phyloP scores from a whole-genome alignment of 2,329 filamentous ascomycete species.

The Clonostachys rosea region DNA sequence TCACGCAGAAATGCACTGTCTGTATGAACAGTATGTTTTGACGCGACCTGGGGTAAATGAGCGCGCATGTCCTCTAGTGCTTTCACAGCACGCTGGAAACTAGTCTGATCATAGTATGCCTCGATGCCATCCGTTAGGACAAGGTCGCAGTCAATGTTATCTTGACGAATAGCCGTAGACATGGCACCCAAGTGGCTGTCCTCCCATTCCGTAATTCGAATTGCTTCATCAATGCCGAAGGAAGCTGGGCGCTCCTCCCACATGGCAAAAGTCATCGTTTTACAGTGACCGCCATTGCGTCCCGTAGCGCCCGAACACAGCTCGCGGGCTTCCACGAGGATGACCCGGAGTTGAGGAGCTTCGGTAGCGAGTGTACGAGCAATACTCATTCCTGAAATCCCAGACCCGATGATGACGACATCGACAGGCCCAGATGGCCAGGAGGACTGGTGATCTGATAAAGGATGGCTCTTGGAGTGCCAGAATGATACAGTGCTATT shows the following conservation, averaged over 20 bases:
- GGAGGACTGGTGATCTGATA: constrained; percentile 5
- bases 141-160: constrained; percentile 38
- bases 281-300: constrained; percentile 21
- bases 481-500: constrained; percentile 10
- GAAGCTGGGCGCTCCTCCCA: constrained; percentile 6
- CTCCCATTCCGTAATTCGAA: constrained; percentile 13
- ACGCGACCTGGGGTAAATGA: constrained; percentile 5
- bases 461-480: constrained; percentile 3
- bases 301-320: constrained; percentile 30
- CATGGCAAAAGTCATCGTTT: constrained; percentile 9
- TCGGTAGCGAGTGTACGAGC: constrained; percentile 5
- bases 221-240: constrained; percentile 10
- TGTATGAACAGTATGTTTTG: constrained; percentile 10
- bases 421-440: constrained; percentile 7
- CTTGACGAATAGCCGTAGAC: constrained; percentile 23
- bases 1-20: constrained; percentile 1
- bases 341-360: constrained; percentile 8
- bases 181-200: constrained; percentile 13
- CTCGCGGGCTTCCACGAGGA: constrained; percentile 24
- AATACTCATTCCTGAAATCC: constrained; percentile 10
- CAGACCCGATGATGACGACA: constrained; percentile 11
- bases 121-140: constrained; percentile 31
- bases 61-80: constrained; percentile 8
- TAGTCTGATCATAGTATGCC: constrained; percentile 18
- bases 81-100: constrained; percentile 7